phyloP scores from a whole-genome alignment of 2,329 filamentous ascomycete genomes.

The Rutstroemia sydowiana region DNA sequence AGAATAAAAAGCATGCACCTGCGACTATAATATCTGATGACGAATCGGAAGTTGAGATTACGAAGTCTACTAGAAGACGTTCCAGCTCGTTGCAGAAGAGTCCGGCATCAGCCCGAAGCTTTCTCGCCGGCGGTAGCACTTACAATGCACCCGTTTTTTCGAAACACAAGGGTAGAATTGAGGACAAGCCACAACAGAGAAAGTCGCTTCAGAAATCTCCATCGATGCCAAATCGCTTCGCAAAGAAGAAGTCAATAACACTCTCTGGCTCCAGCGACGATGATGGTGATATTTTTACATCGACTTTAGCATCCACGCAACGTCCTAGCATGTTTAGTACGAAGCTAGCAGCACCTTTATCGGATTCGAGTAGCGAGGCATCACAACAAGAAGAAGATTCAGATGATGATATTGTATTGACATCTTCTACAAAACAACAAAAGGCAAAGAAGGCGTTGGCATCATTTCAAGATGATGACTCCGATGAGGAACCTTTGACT shows the following conservation, averaged over 20 bases:
- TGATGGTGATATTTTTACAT: conserved; percentile 5
- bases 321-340: conserved; percentile 2
- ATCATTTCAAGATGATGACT: conserved; percentile 9
- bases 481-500: conserved; percentile 11
- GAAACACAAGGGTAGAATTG: neutral
- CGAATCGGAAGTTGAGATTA: conserved; percentile 10
- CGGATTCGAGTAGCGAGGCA: neutral
- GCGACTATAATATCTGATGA: neutral
- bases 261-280: conserved; percentile 13
- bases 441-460: neutral
- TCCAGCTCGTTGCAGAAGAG: conserved; percentile 4
- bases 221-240: neutral
- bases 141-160: conserved; percentile 6
- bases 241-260: conserved; percentile 4
- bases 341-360: neutral
- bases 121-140: conserved; percentile 6
- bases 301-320: neutral
- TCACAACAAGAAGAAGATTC: conserved; percentile 7
- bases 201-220: neutral
- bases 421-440: conserved; percentile 17
- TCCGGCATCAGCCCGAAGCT: conserved; percentile 5
- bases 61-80: conserved; percentile 12
- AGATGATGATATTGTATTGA: conserved; percentile 14
- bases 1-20: conserved; percentile 2
- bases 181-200: neutral